Percentiles rank a stretch among this genome's conserved stretches.
Evolutionary conservation across 2,329 filamentous ascomycete species (phyloP).

Genomic region (Sporothrix brasiliensis): DNA sequence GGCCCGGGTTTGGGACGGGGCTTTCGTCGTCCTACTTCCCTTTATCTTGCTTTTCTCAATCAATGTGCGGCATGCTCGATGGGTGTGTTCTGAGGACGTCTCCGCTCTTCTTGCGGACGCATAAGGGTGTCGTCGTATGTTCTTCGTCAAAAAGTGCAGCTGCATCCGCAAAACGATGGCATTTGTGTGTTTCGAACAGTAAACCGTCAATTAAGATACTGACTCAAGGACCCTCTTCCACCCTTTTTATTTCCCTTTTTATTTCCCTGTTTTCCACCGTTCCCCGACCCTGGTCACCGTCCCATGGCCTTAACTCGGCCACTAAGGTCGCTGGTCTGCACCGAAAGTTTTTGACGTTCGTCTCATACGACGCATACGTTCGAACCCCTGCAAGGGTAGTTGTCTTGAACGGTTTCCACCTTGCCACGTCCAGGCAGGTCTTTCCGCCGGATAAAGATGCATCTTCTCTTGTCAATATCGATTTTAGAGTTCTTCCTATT

Average conservation of each 20-base stretch:
- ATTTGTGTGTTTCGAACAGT: conserved; percentile 4
- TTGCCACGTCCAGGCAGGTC: no score
- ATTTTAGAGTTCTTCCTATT: not conserved
- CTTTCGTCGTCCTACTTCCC: not conserved
- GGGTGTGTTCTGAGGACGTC: not conserved
- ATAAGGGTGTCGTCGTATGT: conserved; percentile 25
- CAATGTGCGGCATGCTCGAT: not conserved
- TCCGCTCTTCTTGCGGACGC: not conserved
- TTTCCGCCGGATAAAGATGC: conserved; percentile 21
- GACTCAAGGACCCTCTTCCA: not conserved
- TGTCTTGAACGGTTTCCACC: no score
- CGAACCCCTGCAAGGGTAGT: not conserved
- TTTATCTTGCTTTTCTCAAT: not conserved
- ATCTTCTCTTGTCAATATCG: not conserved
- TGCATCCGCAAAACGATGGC: conserved; percentile 2
- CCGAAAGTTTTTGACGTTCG: not conserved
- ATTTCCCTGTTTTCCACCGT: not conserved
- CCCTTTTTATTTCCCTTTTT: no score
- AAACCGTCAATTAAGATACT: not conserved
- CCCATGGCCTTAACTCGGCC: conserved; percentile 13
- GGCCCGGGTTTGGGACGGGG: conserved; percentile 15
- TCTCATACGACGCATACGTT: not conserved
- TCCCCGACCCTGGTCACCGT: not conserved
- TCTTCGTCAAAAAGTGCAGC: not conserved
- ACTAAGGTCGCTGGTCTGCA: not conserved